Evolutionary conservation across 106 monocot species (phyloP).

Genomic region (Dioscorea alata): DNA sequence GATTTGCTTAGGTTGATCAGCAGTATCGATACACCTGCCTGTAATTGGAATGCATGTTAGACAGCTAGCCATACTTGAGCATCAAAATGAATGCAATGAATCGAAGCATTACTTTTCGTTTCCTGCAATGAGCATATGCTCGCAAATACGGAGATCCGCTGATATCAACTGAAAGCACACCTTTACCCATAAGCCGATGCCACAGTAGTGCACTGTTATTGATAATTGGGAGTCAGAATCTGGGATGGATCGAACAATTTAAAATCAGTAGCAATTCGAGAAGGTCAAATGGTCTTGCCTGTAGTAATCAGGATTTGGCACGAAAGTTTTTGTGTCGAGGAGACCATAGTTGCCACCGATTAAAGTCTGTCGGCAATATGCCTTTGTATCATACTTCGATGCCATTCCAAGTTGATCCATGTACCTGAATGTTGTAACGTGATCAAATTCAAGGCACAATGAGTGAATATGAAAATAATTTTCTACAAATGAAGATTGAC

Average conservation of each 20-base stretch:
- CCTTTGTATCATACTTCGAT: conserved; percentile 61
- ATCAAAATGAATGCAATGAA: neutral
- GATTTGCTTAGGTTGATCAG: conserved; percentile 54
- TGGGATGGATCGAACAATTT: neutral
- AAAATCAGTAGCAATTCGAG: neutral
- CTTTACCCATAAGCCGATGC: conserved; percentile 78
- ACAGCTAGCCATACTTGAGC: neutral
- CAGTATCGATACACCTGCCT: conserved; percentile 46
- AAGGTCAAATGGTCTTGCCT: conserved; percentile 26
- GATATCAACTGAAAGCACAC: conserved; percentile 56
- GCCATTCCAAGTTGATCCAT: conserved; percentile 92
- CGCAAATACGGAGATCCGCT: conserved; percentile 64
- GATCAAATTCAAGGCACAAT: neutral
- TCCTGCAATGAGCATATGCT: conserved; percentile 78
- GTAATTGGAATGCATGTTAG: neutral
- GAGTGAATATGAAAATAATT: neutral
- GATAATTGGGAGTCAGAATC: neutral
- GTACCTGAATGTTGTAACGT: conserved; percentile 47
- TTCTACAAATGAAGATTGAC: neutral
- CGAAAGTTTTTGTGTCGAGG: conserved; percentile 62
- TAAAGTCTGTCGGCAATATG: conserved; percentile 69
- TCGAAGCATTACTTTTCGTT: conserved; percentile 29
- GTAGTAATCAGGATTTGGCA: conserved; percentile 96
- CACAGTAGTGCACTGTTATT: conserved; percentile 59
- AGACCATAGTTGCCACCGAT: conserved; percentile 93